Evolutionary conservation across 306 rosid species (phyloP).

Genomic region (Spatholobus suberectus): DNA sequence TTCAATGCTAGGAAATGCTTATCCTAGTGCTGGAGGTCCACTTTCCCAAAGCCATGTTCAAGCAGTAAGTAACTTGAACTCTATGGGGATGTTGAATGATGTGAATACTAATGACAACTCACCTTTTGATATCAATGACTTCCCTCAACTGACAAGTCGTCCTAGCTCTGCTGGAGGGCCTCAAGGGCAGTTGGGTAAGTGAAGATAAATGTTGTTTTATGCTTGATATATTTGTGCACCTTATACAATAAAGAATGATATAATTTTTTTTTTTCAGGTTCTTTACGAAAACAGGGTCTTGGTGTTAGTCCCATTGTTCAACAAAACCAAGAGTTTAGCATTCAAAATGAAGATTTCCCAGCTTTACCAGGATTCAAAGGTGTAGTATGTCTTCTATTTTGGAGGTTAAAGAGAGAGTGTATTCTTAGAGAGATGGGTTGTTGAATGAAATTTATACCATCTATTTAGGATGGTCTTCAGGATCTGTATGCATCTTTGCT

Average conservation of each 20-base stretch:
- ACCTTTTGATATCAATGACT: conserved; percentile 93
- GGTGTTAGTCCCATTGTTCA: conserved; percentile 94
- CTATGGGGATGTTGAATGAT: conserved; percentile 95
- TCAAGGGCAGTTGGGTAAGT: conserved; percentile 92
- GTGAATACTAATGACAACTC: conserved; percentile 77
- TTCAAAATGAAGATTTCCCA: conserved; percentile 97
- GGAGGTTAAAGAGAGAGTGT: neutral
- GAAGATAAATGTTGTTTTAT: conserved; percentile 16
- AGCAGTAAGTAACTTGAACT: conserved; percentile 73
- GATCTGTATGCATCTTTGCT: conserved; percentile 7
- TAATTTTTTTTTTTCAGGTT: conserved; percentile 83
- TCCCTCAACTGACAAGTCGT: conserved; percentile 91
- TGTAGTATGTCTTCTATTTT: conserved; percentile 42
- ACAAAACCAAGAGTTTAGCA: conserved; percentile 98
- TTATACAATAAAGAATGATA: conserved; percentile 32
- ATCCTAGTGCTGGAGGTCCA: conserved; percentile 83
- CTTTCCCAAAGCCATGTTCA: conserved; percentile 89
- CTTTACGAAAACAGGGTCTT: conserved; percentile 93
- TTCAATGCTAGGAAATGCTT: conserved; percentile 89
- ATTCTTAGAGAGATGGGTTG: neutral
- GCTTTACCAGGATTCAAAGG: conserved; percentile 98
- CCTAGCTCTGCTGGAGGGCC: conserved; percentile 99
- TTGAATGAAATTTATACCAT: neutral
- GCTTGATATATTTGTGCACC: conserved; percentile 23
- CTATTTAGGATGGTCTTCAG: neutral